phyloP scores from a whole-genome alignment of 2,329 filamentous ascomycete genomes.

The Elsinoe australis region DNA sequence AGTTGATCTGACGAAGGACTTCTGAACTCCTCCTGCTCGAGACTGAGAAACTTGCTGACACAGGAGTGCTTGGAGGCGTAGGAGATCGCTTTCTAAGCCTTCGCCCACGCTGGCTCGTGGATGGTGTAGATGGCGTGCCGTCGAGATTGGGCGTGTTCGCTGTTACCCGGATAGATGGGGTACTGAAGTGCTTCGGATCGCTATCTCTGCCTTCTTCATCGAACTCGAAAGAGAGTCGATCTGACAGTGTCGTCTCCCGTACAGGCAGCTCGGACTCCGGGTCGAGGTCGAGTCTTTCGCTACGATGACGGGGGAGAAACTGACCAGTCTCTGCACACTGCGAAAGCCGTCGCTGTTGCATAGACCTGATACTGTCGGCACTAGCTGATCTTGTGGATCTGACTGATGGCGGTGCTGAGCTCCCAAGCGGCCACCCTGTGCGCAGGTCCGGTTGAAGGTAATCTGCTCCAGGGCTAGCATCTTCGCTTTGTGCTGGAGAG shows the following conservation, averaged over 20 bases:
- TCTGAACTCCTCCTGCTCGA: slow-evolving; percentile 16
- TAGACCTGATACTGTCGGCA: slow-evolving; percentile 6
- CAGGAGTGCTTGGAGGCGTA: slow-evolving; percentile 6
- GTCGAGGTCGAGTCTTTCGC: slow-evolving; percentile 15
- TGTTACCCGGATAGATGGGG: slow-evolving; percentile 9
- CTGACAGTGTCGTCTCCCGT: not conserved
- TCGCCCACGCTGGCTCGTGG: not conserved
- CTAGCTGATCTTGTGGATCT: slow-evolving; percentile 13
- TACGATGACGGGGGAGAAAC: slow-evolving; percentile 36
- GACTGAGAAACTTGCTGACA: slow-evolving; percentile 12
- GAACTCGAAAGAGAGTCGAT: slow-evolving; percentile 10
- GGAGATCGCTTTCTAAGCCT: slow-evolving; percentile 4
- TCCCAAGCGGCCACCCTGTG: not conserved
- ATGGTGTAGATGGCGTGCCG: not conserved
- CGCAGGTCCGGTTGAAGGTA: slow-evolving; percentile 1
- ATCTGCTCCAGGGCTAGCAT: not conserved
- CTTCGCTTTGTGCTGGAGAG: not conserved
- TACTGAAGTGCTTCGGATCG: slow-evolving; percentile 13
- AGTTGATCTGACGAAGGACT: slow-evolving; percentile 20
- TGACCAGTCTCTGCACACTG: slow-evolving; percentile 46
- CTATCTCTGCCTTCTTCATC: slow-evolving; percentile 10
- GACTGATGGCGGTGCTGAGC: slow-evolving; percentile 6
- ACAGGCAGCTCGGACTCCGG: not conserved
- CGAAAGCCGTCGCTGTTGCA: slow-evolving; percentile 37
- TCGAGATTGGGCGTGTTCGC: slow-evolving; percentile 6